Evolutionary conservation across 345 rosid genomes (phyloP), one percentile per base, ranked within the genome.

Genomic region (Hypericum androsaemum): DNA sequence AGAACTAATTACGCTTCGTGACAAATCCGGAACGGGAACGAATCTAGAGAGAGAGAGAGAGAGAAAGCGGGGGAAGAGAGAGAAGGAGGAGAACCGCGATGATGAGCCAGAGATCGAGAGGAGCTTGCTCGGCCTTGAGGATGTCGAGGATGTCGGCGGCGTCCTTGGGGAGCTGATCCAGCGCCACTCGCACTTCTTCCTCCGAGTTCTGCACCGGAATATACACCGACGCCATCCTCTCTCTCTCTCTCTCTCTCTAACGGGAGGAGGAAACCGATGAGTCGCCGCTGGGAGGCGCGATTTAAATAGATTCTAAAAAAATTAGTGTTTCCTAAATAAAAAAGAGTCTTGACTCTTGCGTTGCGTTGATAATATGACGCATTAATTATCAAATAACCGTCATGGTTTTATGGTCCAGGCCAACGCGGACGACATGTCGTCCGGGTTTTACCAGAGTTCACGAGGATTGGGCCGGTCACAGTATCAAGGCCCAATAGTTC

Each of bases 81-180:
- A 39, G 14, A n/a, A 32, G 50, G 62, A 70, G n/a, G n/a, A 77
- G 53, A 62, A 90, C 98, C 65, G 98, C 96, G 54, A 92, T 92
- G 58, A 88, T 74, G 62, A 92, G 95, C 98, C 98, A 92, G 70
- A 92, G 89, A 77, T 85, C 84, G 63, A 85, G 95, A 64, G 96
- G 94, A 43, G 98, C 98, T 77, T 92, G 98, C 65, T 92, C 98
- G 62, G 95, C 98, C 72, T 92, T 92, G 56, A 88, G 98, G 71
- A 92, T 88, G 63, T 92, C 98, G 37, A 92, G 89, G 57, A 92
- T 92, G 63, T 92, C 98, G 47, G 96, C 81, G 53, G 98, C 95
- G 46, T 92, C 96, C 11, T 96, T 71, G 6, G 98, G 98, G 17
- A 92, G 98, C 71, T 92, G 98, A 70, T 92, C 94, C 59, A 92